Base-by-base conservation (phyloP, 2,329 filamentous ascomycete species). In the Westerdykella sp. region DNA sequence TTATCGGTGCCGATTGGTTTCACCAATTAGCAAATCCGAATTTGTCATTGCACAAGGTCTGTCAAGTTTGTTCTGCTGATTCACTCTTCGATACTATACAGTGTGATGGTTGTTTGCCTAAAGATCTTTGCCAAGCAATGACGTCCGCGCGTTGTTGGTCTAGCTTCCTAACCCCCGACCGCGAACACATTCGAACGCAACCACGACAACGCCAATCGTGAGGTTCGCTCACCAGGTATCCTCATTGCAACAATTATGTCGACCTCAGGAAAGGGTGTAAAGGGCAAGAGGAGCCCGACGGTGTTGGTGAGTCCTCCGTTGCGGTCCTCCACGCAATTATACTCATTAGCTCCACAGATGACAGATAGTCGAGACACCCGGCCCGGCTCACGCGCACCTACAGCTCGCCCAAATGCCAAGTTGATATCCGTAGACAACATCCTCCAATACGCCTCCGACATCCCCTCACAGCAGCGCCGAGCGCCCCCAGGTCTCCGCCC, bases 401-500 rank as follows among this genome's bases (percentile, higher is more conserved):
- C 57, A 50, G 50, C 57, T 55, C 51, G 68, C 56, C 44, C 66
- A 56, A 53, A 73, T 76, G 54, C 90, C 81, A 73, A 85, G 80
- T 57, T 86, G 66, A 87, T 97, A 63, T 81, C 77, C 13, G 91
- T 98, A 66, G 93, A 98, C 71, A 95, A 91, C 63, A 86, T 97
- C 52, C 81, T 98, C 5, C 89, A 95, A 65, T 87, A 95, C 71
- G 85, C 89, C 46, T 93, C 88, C 39, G 90, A 96, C 61, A 93
- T 98, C 34, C 93, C 93, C 1, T 97, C 93, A 0, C 90, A 89
- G 58, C 91, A 96, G 67, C 87, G 88, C 43, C 83, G 93, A 32
- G 76, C 80, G 0, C 84, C 86, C 1, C 83, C 81, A 5, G 71
- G 74, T 23, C 68, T 73, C 22, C 67, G 76, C 42, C 74, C 77